phyloP scores from a whole-genome alignment of 1,139 yeast species.

The Williopsis jadinii region DNA sequence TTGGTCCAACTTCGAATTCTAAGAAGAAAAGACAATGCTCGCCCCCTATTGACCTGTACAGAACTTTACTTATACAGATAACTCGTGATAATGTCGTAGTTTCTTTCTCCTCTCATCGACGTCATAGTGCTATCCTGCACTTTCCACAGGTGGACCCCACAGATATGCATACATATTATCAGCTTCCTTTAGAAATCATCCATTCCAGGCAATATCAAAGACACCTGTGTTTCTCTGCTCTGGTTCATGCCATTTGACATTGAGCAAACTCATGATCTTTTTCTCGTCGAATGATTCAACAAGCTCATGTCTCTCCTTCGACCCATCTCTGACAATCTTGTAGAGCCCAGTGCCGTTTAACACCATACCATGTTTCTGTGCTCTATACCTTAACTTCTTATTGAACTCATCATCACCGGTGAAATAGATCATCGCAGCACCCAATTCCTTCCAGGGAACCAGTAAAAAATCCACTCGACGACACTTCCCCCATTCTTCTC shows the following conservation, averaged over 20 bases:
- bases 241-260: constrained; percentile 40
- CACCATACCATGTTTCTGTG: constrained; percentile 36
- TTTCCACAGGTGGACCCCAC: too few species aligned
- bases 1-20: too few species aligned
- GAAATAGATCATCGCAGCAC: constrained; percentile 49
- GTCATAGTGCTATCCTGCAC: too few species aligned
- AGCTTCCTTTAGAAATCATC: background rate
- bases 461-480: constrained; percentile 51
- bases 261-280: constrained; percentile 40
- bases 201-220: background rate
- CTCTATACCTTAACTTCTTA: constrained; percentile 40
- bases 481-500: constrained; percentile 27
- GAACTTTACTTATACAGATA: too few species aligned
- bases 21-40: too few species aligned
- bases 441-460: constrained; percentile 43
- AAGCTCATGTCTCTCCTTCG: constrained; percentile 18
- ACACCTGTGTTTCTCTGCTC: constrained; percentile 33
- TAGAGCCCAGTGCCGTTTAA: constrained; percentile 47
- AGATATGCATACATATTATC: too few species aligned
- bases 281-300: constrained; percentile 43
- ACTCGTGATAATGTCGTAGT: too few species aligned
- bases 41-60: too few species aligned
- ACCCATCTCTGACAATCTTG: constrained; percentile 6
- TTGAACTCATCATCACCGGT: constrained; percentile 55
- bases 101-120: too few species aligned